These are phyloP conservation scores for Neoscytalidium dimidiatum DNA, from an alignment of 2,329 filamentous ascomycete genomes.

Conservation along the genomic window DNA sequence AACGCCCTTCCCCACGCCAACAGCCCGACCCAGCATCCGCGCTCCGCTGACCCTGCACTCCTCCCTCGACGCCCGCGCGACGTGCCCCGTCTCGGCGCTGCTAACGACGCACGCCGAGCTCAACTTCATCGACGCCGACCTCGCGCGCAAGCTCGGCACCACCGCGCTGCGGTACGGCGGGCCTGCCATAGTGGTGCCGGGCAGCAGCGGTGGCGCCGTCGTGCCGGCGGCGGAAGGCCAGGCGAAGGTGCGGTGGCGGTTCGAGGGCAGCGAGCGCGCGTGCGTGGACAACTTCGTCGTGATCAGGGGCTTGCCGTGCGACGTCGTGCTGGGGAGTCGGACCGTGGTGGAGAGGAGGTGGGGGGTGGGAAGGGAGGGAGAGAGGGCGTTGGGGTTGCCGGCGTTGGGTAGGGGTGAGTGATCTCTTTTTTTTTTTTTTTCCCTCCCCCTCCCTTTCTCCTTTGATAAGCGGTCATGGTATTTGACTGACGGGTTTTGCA, in stretches of 20 bases:
- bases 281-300: not conserved
- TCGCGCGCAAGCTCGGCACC: not conserved
- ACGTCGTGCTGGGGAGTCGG: not conserved
- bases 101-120: not conserved
- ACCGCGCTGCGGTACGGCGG: not conserved
- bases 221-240: not conserved
- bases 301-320: not conserved
- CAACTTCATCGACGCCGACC: constrained; percentile 2
- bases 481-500: not conserved
- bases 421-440: not conserved
- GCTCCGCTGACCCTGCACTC: not conserved
- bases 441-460: no score
- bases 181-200: not conserved
- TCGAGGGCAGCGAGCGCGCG: not conserved
- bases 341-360: constrained; percentile 2
- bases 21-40: not conserved
- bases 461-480: no score
- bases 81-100: not conserved
- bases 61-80: not conserved
- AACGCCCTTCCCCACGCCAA: not conserved
- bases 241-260: not conserved
- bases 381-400: not conserved
- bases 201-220: not conserved
- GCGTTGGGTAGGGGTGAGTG: not conserved
- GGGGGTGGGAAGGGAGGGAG: not conserved